Percentiles rank a stretch among this genome's conserved stretches.
phyloP scores from a whole-genome alignment of 805 yeast genomes.

The Zygosaccharomyces pseudorouxii region DNA sequence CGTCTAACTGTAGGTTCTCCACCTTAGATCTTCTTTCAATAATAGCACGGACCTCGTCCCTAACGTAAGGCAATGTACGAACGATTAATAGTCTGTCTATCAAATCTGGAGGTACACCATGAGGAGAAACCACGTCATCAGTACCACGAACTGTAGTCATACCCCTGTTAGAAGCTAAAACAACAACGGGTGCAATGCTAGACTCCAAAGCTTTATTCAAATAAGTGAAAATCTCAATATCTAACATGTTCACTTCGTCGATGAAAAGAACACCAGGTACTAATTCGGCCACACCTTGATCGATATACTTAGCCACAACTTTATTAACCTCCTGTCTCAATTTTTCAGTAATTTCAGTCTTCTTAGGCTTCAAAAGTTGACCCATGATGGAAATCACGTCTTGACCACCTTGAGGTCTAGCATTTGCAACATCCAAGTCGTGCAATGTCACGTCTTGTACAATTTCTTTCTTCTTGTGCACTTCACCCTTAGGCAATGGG shows the following conservation, averaged over 20 bases:
- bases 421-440: constrained; percentile 93
- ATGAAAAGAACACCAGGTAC: constrained; percentile 97
- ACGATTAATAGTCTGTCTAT: constrained; percentile 88
- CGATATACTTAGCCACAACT: constrained; percentile 92
- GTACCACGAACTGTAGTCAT: constrained; percentile 89
- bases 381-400: constrained; percentile 96
- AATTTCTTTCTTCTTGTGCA: constrained; percentile 95
- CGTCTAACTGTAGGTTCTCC: constrained; percentile 62
- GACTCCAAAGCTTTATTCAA: constrained; percentile 91
- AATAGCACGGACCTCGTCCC: constrained; percentile 76
- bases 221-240: constrained; percentile 93
- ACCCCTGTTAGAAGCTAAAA: constrained; percentile 94
- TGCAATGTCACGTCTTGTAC: constrained; percentile 96
- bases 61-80: constrained; percentile 83
- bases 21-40: constrained; percentile 75
- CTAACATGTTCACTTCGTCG: constrained; percentile 98
- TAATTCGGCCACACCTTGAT: constrained; percentile 96
- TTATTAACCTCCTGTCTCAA: constrained; percentile 89
- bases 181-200: constrained; percentile 88
- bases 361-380: constrained; percentile 89
- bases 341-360: constrained; percentile 96
- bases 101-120: constrained; percentile 94
- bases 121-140: constrained; percentile 80
- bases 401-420: constrained; percentile 96
- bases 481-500: constrained; percentile 97